Conservation (phyloP, 352 stramenopile species). For the Phytophthora pistaciae region DNA sequence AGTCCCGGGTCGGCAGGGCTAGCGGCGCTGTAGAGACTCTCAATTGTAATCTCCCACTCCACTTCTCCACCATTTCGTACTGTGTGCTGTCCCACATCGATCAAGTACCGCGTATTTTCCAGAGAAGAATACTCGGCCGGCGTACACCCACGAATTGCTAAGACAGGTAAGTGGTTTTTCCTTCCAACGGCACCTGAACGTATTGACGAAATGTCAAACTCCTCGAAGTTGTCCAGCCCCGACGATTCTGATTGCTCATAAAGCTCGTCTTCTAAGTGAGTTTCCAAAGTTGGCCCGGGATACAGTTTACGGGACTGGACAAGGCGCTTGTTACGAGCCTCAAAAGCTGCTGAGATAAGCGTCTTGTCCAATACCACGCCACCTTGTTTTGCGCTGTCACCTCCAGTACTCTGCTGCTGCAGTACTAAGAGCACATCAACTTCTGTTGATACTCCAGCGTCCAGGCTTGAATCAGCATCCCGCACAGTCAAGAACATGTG, state of each 20-base stretch:
- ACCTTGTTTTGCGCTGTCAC: constrained; percentile 45
- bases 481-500: constrained; percentile 84
- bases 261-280: constrained; percentile 45
- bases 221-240: constrained; percentile 78
- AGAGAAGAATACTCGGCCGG: constrained; percentile 85
- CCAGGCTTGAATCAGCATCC: constrained; percentile 68
- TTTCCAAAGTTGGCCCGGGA: constrained; percentile 42
- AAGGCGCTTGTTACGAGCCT: constrained; percentile 67
- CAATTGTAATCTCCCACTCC: constrained; percentile 91
- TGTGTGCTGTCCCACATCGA: constrained; percentile 89
- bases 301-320: constrained; percentile 57
- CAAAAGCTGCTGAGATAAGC: constrained; percentile 71
- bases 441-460: constrained; percentile 62
- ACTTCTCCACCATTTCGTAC: constrained; percentile 88
- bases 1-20: constrained; percentile 38
- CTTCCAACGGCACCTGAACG: constrained; percentile 45
- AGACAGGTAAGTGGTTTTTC: constrained; percentile 63
- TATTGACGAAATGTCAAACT: constrained; percentile 81
- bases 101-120: constrained; percentile 85
- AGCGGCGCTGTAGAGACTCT: constrained; percentile 69
- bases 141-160: constrained; percentile 83
- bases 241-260: constrained; percentile 52
- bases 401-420: constrained; percentile 56
- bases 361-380: constrained; percentile 42
- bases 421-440: constrained; percentile 79